Evolutionary conservation across 176 grass and related monocot genomes (phyloP), one percentile per base, ranked within the genome.

Genomic region (Paspalum notatum): DNA sequence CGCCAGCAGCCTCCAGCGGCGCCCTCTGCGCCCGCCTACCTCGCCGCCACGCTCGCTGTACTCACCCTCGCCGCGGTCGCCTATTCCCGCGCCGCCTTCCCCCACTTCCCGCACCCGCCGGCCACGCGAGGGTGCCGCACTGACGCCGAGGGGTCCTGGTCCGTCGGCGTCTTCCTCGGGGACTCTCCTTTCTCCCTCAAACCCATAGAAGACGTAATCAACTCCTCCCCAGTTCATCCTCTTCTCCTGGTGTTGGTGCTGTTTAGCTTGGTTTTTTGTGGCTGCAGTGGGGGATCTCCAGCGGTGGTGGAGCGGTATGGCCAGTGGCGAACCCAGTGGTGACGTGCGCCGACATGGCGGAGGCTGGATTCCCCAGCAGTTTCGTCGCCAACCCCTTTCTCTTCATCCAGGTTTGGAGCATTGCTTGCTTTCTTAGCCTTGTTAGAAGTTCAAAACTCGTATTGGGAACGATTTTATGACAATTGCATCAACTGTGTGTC

Each of bases 301-400:
- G 72, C 25, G 91, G 85, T 44, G 73, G 12, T 22, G 91, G 84
- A 37, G 84, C 90, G 10, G 90, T 92, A 58, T 93, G 90, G 95
- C 92, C 95, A 17, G 92, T 91, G 49, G 90, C 92, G 32, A 98
- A 98, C 43, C 95, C 95, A 12, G 88, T 72, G 26, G 74, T 95
- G 53, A 98, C 92, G 27, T 95, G 95, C 71, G 87, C 84, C 26
- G 87, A 89, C 16, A 78, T 92, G 41, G 84, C 27, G 62, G 74
- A 84, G 25, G 68, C 77, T 22, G 92, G 88, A 12, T 86, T 82
- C 45, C 84, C 88, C 25, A 91, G 92, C 88, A 98, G 88, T 56
- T 98, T 98, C 46, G 92, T 98, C 53, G 90, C 90, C 16, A 93
- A 90, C 72, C 95, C 95, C 3, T 98, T 98, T 84, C 86, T 98